Percentiles rank a stretch among this genome's conserved stretches.
Conservation (phyloP, 1,139 yeast species). For the Casaregolazyma suthepensis region DNA sequence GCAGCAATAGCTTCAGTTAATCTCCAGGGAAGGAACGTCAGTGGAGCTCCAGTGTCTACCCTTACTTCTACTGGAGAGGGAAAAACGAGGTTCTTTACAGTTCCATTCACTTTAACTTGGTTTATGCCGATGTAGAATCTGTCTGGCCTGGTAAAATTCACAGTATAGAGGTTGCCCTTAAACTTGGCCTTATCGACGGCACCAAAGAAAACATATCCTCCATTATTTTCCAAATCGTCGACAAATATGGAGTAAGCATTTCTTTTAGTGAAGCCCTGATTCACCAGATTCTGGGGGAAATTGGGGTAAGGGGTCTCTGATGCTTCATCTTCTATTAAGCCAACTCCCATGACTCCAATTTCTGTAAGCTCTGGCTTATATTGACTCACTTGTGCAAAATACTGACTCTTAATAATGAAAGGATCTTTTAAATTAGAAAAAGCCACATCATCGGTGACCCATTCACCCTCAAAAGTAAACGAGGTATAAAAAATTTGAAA, state of each 20-base stretch:
- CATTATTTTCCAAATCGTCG: conserved; percentile 30
- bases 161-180: conserved; percentile 38
- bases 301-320: conserved; percentile 17
- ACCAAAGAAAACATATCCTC: conserved; percentile 51
- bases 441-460: conserved; percentile 42
- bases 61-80: background rate
- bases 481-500: conserved; percentile 24
- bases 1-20: conserved; percentile 14
- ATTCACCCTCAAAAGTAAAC: conserved; percentile 37
- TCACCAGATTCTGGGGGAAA: conserved; percentile 9
- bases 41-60: conserved; percentile 10
- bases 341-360: conserved; percentile 50
- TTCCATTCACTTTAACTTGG: background rate
- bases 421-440: conserved; percentile 28
- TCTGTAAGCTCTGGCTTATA: conserved; percentile 33
- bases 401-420: conserved; percentile 34
- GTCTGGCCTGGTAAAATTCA: conserved; percentile 20
- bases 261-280: background rate
- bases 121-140: conserved; percentile 10
- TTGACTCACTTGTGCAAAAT: conserved; percentile 41
- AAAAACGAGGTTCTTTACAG: background rate
- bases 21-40: conserved; percentile 21
- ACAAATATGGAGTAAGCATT: background rate
- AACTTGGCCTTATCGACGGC: conserved; percentile 51
- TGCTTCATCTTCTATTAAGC: conserved; percentile 37